Evolutionary conservation across 23 red algal genomes (phyloP), one percentile per base, ranked within the genome.

Genomic region (Pyropia haitanensis): DNA sequence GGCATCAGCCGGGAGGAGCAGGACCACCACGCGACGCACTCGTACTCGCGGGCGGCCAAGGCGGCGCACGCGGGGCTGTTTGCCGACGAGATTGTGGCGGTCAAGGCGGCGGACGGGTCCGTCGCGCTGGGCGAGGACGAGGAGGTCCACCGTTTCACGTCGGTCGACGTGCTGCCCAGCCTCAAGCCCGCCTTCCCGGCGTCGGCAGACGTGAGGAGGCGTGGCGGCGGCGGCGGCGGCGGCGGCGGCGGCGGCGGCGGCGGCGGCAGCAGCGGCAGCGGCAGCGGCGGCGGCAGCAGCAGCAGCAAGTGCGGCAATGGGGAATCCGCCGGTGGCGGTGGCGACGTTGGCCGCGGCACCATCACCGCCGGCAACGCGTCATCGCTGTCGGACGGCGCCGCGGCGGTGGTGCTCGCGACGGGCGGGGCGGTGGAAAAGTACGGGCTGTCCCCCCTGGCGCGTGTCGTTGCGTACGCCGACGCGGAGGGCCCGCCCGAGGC

Each of bases 351-450:
- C 23, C 75, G 52, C 44, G 94, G 94, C 26, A 91, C 94, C 23
- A 81, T 98, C 24, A 98, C 94, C 23, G 88, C 85, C 15, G 94
- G 82, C 26, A 98, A 98, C 65, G 76, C 94, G 18, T 91, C 85
- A 2, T 70, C 70, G 21, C 58, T 98, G 29, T 91, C 83, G 63
- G 94, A 98, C 65, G 94, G 94, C 29, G 94, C 86, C 13, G 94
- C 94, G 44, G 94, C 94, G 16, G 20, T 98, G 44, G 83, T 98
- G 14, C 65, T 98, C 3, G 71, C 74, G 26, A 85, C 77, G 23
- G 66, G 60, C 22, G 56, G 33, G 9, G 67, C 67, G 32, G 94
- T 81, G 15, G 60, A 27, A 29, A 60, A 78, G 29, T 52, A 80
- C 28, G 72, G 70, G 19, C 32, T 98, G 34, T 17, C 28, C 14